Evolutionary conservation across 1,284 basidiomycete species (phyloP), one percentile per base, ranked within the genome.

Genomic region (Coniophora puteana): DNA sequence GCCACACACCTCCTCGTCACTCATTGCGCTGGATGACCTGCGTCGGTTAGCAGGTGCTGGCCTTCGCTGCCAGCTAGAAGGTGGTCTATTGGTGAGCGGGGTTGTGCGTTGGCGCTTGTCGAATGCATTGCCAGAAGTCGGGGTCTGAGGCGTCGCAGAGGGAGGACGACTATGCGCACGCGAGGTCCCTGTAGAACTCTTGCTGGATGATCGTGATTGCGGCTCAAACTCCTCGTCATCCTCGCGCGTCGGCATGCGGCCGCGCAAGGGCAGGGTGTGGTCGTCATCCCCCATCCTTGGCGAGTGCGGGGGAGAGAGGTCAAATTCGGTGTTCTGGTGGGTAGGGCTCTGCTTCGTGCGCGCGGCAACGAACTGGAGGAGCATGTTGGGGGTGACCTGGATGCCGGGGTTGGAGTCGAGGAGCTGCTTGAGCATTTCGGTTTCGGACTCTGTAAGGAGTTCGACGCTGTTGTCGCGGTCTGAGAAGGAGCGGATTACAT

Each of bases 61-160:
- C 5, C 82, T 70, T 46, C 78, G 81, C 14, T 73, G 54, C 83
- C 85, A 89, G 50, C 80, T 84, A 4, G 84, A 87, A 1, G 85
- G 86, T 1, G 83, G 78, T 14, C 54, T 63, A 41, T 63, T 65
- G n/a, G 48, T 54, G 4, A 83, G 60, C 2, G 83, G 82, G 0
- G 76, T 76, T 8, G 80, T 70, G 20, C 84, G 73, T 55, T 86
- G 80, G 40, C 86, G 63, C 0, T 71, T 69, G 51, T 89, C 86
- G 49, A 89, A 84, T 4, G 78, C 76, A 0, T 82, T 61, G 1
- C 55, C 51, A 36, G 62, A 63, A 27, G 59, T 49, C 11, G 78
- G 76, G 12, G 76, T 76, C 47, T 66, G 63, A 21, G 72, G 74
- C 22, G 69, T 66, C 8, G 62, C 63, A 18, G 59, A 72, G 16